Evolutionary conservation across 495 filamentous ascomycete species (phyloP).

Genomic region (Aspergillus taichungensis): DNA sequence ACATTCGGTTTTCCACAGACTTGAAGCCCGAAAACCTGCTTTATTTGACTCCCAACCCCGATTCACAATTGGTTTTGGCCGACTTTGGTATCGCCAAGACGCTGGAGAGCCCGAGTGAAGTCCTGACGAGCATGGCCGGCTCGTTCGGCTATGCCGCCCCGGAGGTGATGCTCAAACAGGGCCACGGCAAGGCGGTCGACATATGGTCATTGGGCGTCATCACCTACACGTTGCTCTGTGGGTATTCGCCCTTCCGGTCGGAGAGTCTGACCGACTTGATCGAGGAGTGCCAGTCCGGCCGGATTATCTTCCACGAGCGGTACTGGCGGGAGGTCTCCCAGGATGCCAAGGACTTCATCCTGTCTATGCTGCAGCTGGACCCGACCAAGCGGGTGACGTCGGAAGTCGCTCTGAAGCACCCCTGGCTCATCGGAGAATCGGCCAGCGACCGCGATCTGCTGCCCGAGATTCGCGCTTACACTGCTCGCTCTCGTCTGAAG

Average conservation of each 20-base stretch:
- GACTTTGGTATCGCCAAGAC: constrained; percentile 99
- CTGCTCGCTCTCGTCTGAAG: constrained; percentile 79
- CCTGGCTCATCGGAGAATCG: constrained; percentile 83
- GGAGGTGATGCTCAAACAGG: constrained; percentile 96
- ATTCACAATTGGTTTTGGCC: constrained; percentile 84
- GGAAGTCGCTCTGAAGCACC: constrained; percentile 72
- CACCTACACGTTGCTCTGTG: constrained; percentile 98
- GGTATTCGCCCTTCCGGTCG: constrained; percentile 94
- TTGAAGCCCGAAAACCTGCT: constrained; percentile 97
- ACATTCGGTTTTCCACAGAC: constrained; percentile 44
- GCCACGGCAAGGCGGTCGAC: constrained; percentile 97
- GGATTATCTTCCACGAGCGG: constrained; percentile 92
- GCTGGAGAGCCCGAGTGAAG: constrained; percentile 80
- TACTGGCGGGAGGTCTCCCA: constrained; percentile 98
- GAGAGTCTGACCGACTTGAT: constrained; percentile 91
- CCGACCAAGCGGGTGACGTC: constrained; percentile 72
- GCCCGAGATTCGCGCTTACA: constrained; percentile 92
- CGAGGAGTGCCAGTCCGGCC: constrained; percentile 83
- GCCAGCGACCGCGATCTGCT: constrained; percentile 94
- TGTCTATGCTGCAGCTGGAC: constrained; percentile 67
- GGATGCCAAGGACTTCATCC: constrained; percentile 94
- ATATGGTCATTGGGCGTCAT: constrained; percentile 99
- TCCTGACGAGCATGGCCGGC: constrained; percentile 96
- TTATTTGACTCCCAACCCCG: constrained; percentile 67
- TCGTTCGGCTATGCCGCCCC: constrained; percentile 98